Evolutionary conservation across 2,329 filamentous ascomycete species (phyloP), one percentile per base, ranked within the genome.

Genomic region (Cordyceps fumosorosea): DNA sequence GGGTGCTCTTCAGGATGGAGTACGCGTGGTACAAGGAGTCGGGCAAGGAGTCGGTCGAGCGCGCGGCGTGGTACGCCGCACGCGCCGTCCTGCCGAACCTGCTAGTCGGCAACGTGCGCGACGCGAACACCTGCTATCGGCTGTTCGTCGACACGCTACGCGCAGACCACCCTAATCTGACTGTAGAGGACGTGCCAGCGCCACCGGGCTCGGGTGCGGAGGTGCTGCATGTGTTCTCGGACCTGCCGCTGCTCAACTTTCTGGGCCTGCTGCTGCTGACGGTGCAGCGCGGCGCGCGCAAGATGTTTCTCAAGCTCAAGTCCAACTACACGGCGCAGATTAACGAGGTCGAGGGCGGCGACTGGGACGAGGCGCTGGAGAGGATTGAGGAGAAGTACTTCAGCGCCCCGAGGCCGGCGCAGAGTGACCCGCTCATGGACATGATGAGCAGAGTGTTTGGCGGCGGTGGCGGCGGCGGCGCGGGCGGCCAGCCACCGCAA

Each of bases 381-480:
- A 87, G 91, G 74, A 88, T 99, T 69, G 93, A 89, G 55, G 93
- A 99, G 78, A 93, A 96, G 85, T 99, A 98, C 80, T 99, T 99
- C 77, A 87, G 87, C 42, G 96, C 99, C 73, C 85, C 87, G 78
- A 88, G 92, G 71, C 93, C 93, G 53, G 84, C 89, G 70, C 91
- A 96, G 78, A 89, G 88, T 66, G 98, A 98, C 74, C 93, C 93
- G 3, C 80, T 99, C 74, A 86, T 98, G 76, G 95, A 99, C 73
- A 98, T 99, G 93, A 96, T 99, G 90, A 93, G 92, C 54, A 93
- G 87, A 65, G 85, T 99, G 81, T 90, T 99, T 70, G 93, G 93
- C 55, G 91, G 91, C 22, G 88, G 86, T 7, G 84, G 81, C 29
- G 80, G 81, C 29, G 80, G 80, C 56, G 80, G 79, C 20, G 83